These are phyloP conservation scores for Saccharum hybrid DNA, from an alignment of 202 grass and related monocot species.

Conservation along the genomic window DNA sequence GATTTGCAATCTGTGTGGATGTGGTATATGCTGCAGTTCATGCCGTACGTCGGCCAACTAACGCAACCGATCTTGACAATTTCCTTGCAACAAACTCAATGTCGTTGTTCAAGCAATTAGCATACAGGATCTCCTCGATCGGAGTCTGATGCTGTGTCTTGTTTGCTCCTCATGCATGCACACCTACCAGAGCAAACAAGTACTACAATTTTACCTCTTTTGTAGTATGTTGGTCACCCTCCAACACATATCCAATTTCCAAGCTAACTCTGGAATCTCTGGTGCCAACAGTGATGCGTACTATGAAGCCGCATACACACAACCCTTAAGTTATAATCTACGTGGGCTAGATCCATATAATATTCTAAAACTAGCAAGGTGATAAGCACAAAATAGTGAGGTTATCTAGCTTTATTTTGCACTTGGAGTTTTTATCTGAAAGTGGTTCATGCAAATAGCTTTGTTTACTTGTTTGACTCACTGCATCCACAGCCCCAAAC, in stretches of 20 bases:
- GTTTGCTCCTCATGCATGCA: not conserved
- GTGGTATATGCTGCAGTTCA: not conserved
- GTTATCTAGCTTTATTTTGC: no score
- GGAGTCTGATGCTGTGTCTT: not conserved
- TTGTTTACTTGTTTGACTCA: no score
- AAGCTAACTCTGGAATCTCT: not conserved
- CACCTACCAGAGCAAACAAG: constrained; percentile 6
- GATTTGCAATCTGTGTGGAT: not conserved
- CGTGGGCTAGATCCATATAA: no score
- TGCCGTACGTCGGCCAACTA: constrained; percentile 18
- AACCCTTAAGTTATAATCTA: no score
- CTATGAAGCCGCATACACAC: no score
- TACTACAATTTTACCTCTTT: not conserved
- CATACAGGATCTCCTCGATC: constrained; percentile 24
- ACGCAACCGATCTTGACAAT: constrained; percentile 27
- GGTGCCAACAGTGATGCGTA: not conserved
- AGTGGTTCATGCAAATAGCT: no score
- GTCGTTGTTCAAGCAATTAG: not conserved
- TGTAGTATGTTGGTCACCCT: not conserved
- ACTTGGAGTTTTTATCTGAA: no score
- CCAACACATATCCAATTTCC: not conserved
- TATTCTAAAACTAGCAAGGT: no score
- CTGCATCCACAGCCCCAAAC: no score
- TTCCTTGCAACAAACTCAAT: constrained; percentile 36
- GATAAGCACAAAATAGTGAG: no score